Evolutionary conservation across 768 basidiomycete genomes (phyloP), one percentile per base, ranked within the genome.

Genomic region (Mycena rosella): DNA sequence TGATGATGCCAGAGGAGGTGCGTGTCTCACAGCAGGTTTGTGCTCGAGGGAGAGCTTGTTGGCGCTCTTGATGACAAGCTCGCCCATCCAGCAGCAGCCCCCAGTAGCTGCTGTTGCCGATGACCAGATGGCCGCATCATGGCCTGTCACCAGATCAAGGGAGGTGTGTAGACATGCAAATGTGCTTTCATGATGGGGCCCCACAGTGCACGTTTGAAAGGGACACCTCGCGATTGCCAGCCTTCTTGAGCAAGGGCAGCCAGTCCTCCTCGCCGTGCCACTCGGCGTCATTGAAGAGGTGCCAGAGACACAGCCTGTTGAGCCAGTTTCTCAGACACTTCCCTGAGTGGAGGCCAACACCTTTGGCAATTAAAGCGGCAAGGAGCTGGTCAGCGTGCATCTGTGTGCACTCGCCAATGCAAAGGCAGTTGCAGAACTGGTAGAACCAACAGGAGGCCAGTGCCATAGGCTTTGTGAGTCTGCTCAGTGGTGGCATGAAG

Each of bases 341-440:
- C 8, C 63, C 63, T 1, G 36, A 7, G 30, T 32, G 34, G 18
- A 44, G 51, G 0, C 69, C 66, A 15, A 54, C n/a, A 24, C 40
- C 27, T 15, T 51, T 18, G 18, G 68, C 68, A 6, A 65, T 38
- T 26, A 69, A 69, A 26, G 63, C 62, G 32, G 68, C 26, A 15
- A 71, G 32, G 13, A 44, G 27, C 2, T 15, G 22, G 27, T 30
- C 34, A 10, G 70, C 61, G 2, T 61, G 70, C 26, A 66, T 56
- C 0, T 55, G 51, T 1, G 17, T 0, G 32, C 3, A 9, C 38
- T 59, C 59, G 20, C 18, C 3, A 40, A 70, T 54, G 24, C 10
- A 10, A 3, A 30, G 30, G 20, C 32, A 17, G n/a, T n/a, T n/a
- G n/a, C n/a, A n/a, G n/a, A n/a, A n/a, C n/a, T n/a, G n/a, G n/a